phyloP scores from a whole-genome alignment of 352 stramenopile genomes.

The Phytopythium kandeliae region DNA sequence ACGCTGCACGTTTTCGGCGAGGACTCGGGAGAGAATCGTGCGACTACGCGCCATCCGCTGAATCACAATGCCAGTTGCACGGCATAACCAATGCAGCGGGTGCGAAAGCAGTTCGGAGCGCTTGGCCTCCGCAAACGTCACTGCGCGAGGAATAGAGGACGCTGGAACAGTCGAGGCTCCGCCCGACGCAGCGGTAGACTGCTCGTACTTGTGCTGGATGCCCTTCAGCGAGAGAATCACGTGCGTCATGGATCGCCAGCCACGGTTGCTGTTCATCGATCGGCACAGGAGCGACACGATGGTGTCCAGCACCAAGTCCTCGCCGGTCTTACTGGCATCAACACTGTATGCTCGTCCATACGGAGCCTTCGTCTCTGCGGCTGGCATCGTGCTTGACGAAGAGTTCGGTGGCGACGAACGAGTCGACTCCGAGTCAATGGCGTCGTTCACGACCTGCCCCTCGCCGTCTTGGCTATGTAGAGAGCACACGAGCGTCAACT shows the following conservation, averaged over 20 bases:
- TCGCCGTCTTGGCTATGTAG: slow-evolving; percentile 11
- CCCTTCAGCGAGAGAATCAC: slow-evolving; percentile 55
- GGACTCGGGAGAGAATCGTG: slow-evolving; percentile 61
- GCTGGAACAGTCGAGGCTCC: neutral
- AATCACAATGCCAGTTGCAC: slow-evolving; percentile 61
- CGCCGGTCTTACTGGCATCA: slow-evolving; percentile 60
- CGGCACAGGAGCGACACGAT: slow-evolving; percentile 76
- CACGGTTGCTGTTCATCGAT: slow-evolving; percentile 57
- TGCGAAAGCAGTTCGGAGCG: slow-evolving; percentile 33
- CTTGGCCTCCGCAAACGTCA: neutral
- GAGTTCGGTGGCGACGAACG: slow-evolving; percentile 2
- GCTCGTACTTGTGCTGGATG: slow-evolving; percentile 60
- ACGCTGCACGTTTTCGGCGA: slow-evolving; percentile 79
- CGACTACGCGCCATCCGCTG: slow-evolving; percentile 70
- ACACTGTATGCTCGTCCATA: slow-evolving; percentile 50
- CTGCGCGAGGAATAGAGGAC: slow-evolving; percentile 15
- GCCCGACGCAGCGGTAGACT: neutral
- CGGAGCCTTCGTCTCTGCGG: neutral
- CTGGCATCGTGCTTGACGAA: neutral
- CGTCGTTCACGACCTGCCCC: slow-evolving; percentile 1
- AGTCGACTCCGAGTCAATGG: neutral
- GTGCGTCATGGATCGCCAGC: slow-evolving; percentile 63
- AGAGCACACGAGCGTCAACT: slow-evolving; percentile 65
- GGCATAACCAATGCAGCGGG: slow-evolving; percentile 62
- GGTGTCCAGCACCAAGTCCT: slow-evolving; percentile 79